A percentile compares a stretch with the other conserved stretches of the same genome.
Conservation (phyloP, 2,329 filamentous ascomycete species). For the Colletotrichum nymphaeae region DNA sequence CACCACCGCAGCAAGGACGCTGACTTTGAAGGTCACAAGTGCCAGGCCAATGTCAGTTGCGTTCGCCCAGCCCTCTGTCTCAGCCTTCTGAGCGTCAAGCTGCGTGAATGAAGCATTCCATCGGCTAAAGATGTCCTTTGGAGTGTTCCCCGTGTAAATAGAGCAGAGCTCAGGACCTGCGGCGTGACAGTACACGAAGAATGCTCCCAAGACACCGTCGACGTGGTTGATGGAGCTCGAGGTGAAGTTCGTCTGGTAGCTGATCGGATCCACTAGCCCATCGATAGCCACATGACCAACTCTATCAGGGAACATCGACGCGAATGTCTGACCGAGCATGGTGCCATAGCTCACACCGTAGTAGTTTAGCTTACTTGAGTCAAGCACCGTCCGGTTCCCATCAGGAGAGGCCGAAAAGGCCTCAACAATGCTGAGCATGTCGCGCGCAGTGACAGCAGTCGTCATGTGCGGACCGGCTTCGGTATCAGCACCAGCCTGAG, state of each 20-base stretch:
- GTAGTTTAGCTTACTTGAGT: conserved; percentile 48
- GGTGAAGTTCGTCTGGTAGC: conserved; percentile 48
- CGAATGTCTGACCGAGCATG: conserved; percentile 52
- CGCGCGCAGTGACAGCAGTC: conserved; percentile 52
- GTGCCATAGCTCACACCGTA: conserved; percentile 62
- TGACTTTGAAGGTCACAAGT: conserved; percentile 7
- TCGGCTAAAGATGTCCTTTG: conserved; percentile 47
- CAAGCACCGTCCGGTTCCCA: conserved; percentile 23
- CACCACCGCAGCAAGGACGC: background rate
- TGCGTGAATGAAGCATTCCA: conserved; percentile 36
- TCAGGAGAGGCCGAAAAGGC: conserved; percentile 32
- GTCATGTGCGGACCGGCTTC: conserved; percentile 43
- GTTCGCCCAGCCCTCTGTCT: conserved; percentile 37
- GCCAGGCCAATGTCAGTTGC: background rate
- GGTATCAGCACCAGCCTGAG: background rate
- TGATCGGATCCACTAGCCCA: conserved; percentile 55
- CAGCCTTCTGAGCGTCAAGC: conserved; percentile 36
- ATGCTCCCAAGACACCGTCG: conserved; percentile 53
- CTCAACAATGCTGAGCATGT: conserved; percentile 57
- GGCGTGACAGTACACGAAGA: conserved; percentile 56
- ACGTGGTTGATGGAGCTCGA: conserved; percentile 54
- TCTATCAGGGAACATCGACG: conserved; percentile 51
- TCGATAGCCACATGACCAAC: conserved; percentile 54
- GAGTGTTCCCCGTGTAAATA: conserved; percentile 46
- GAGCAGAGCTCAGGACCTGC: conserved; percentile 52